These are phyloP conservation scores for Candida alai DNA, from an alignment of 805 yeast genomes.

Conservation along the genomic window DNA sequence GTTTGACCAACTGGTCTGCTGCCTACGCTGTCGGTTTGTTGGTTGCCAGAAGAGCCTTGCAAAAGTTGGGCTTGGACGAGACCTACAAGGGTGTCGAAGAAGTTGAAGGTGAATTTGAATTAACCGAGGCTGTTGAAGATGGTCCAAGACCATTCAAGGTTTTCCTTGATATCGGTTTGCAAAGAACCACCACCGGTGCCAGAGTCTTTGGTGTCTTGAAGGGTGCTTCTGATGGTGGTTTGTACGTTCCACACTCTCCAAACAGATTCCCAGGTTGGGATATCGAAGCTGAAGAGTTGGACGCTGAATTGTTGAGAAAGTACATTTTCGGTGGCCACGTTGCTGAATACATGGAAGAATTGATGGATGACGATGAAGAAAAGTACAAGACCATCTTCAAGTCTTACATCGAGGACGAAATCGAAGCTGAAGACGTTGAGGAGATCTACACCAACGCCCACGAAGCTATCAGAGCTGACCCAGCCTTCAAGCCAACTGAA, in stretches of 20 bases:
- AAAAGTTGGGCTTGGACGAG: constrained; percentile 97
- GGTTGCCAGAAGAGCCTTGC: constrained; percentile 98
- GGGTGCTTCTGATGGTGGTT: constrained; percentile 99
- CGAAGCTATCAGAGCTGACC: constrained; percentile 94
- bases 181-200: constrained; percentile 99
- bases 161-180: constrained; percentile 97
- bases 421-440: constrained; percentile 95
- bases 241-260: constrained; percentile 98
- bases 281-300: constrained; percentile 96
- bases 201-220: constrained; percentile 98
- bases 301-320: constrained; percentile 94
- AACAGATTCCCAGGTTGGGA: constrained; percentile 99
- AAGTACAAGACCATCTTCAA: constrained; percentile 95
- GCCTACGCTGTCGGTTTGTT: constrained; percentile 98
- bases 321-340: constrained; percentile 99
- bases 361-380: constrained; percentile 99
- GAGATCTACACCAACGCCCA: constrained; percentile 94
- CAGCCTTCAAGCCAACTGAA: constrained; percentile 82
- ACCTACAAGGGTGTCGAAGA: constrained; percentile 98
- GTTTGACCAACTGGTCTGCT: constrained; percentile 99
- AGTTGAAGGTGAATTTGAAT: constrained; percentile 98
- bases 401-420: constrained; percentile 93
- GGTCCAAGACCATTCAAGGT: constrained; percentile 99
- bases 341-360: constrained; percentile 99
- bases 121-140: constrained; percentile 99